Conservation (phyloP, 2,329 filamentous ascomycete species). For the Paecilomyces fulvus region DNA sequence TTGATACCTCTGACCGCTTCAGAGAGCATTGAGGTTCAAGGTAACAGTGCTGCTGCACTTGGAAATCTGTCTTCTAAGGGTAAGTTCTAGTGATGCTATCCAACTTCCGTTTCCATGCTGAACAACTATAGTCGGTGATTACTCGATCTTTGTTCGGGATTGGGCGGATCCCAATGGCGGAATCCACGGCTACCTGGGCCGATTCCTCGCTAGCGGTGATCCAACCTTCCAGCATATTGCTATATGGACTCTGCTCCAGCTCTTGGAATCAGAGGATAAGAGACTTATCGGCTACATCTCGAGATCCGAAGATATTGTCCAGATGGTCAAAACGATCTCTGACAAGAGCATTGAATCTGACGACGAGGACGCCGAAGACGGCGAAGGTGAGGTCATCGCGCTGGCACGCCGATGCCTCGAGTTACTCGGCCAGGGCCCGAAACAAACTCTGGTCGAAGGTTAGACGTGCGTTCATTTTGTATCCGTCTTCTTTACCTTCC, state of each 20-base stretch:
- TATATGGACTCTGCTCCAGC: conserved; percentile 92
- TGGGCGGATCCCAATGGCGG: conserved; percentile 90
- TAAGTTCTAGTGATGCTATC: conserved; percentile 34
- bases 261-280: conserved; percentile 91
- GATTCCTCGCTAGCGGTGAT: conserved; percentile 89
- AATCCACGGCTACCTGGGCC: conserved; percentile 87
- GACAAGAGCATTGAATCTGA: conserved; percentile 83
- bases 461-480: conserved; percentile 28
- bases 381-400: conserved; percentile 85
- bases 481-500: conserved; percentile 2
- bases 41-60: conserved; percentile 91
- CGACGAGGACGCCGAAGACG: conserved; percentile 77
- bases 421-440: conserved; percentile 68
- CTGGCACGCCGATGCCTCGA: conserved; percentile 86
- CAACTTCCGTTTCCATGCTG: conserved; percentile 1
- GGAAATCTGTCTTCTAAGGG: conserved; percentile 97
- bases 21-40: conserved; percentile 93
- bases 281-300: conserved; percentile 80
- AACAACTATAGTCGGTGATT: conserved; percentile 68
- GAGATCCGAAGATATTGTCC: conserved; percentile 81
- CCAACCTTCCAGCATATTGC: conserved; percentile 98
- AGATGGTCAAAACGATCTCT: conserved; percentile 84
- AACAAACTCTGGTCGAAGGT: conserved; percentile 71
- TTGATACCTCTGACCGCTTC: conserved; percentile 92
- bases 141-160: conserved; percentile 88